These are phyloP conservation scores for Arthrobotrys sinensis DNA, from an alignment of 2,329 filamentous ascomycete genomes.

Conservation along the genomic window DNA sequence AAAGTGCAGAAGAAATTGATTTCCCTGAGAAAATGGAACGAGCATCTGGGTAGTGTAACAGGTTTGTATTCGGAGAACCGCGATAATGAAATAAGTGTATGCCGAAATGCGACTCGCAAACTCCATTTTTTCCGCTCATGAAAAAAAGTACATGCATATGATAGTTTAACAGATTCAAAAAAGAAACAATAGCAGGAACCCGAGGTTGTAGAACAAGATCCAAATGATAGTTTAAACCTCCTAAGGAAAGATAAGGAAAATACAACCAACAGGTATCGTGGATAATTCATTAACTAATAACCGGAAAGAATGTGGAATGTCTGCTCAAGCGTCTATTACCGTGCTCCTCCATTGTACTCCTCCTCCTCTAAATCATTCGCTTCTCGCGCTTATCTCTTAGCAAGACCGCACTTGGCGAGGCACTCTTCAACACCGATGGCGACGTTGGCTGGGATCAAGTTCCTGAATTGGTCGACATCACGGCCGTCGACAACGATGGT, in stretches of 20 bases:
- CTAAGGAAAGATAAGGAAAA: constrained; percentile 34
- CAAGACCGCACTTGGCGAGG: constrained; percentile 70
- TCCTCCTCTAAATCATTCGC: constrained; percentile 9
- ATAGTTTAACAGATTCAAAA: constrained; percentile 43
- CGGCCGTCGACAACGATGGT: constrained; percentile 68
- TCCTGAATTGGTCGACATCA: constrained; percentile 70
- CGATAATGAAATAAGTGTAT: constrained; percentile 45
- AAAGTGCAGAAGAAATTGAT: constrained; percentile 4
- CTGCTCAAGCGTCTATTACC: constrained; percentile 35
- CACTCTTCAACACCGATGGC: constrained; percentile 73
- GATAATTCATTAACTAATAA: constrained; percentile 50
- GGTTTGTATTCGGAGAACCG: constrained; percentile 35
- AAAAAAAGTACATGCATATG: constrained; percentile 55
- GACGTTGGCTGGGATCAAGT: constrained; percentile 70
- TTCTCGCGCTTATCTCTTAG: constrained; percentile 64
- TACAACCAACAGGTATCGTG: constrained; percentile 58
- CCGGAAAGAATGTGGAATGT: constrained; percentile 45
- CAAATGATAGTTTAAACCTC: constrained; percentile 50
- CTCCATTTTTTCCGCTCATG: constrained; percentile 60
- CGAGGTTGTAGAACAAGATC: constrained; percentile 28
- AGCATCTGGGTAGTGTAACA: constrained; percentile 47
- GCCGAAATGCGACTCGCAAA: constrained; percentile 59
- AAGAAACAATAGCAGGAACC: constrained; percentile 31
- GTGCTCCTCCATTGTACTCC: constrained; percentile 3
- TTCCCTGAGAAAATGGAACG: constrained; percentile 1